Conservation (phyloP, 352 stramenopile genomes). For the Phytophthora tentaculata region DNA sequence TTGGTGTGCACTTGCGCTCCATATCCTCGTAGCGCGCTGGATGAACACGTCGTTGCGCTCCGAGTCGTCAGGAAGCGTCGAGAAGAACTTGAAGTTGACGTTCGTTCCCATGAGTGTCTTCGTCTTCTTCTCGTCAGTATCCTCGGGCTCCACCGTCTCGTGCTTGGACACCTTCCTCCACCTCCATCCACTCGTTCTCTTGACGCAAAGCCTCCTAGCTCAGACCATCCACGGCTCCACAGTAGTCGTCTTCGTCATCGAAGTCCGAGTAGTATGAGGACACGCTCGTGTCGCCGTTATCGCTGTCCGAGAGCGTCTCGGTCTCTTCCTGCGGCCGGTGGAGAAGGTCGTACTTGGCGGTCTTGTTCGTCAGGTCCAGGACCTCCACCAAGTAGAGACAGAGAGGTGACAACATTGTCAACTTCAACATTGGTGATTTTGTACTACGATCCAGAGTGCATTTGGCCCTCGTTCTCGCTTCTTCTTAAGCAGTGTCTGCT, state of each 20-base stretch:
- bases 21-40: conserved; percentile 41
- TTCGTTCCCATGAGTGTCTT: conserved; percentile 28
- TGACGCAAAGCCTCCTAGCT: conserved; percentile 45
- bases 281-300: conserved; percentile 23
- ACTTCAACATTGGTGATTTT: no score
- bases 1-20: conserved; percentile 39
- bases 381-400: conserved; percentile 48
- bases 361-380: conserved; percentile 43
- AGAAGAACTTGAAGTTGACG: conserved; percentile 38
- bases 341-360: conserved; percentile 50
- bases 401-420: no score
- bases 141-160: conserved; percentile 26
- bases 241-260: conserved; percentile 25
- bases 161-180: conserved; percentile 39
- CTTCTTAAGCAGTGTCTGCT: no score
- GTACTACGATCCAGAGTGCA: no score
- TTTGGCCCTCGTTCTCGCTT: no score
- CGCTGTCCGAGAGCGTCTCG: conserved; percentile 11
- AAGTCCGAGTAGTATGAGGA: conserved; percentile 21
- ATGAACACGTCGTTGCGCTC: conserved; percentile 52
- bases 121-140: conserved; percentile 30
- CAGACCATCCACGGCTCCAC: conserved; percentile 43
- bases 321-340: conserved; percentile 23
- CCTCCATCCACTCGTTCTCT: conserved; percentile 50
- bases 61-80: conserved; percentile 33